Evolutionary conservation across 306 rosid genomes (phyloP).

Genomic region (Ziziphus jujuba): DNA sequence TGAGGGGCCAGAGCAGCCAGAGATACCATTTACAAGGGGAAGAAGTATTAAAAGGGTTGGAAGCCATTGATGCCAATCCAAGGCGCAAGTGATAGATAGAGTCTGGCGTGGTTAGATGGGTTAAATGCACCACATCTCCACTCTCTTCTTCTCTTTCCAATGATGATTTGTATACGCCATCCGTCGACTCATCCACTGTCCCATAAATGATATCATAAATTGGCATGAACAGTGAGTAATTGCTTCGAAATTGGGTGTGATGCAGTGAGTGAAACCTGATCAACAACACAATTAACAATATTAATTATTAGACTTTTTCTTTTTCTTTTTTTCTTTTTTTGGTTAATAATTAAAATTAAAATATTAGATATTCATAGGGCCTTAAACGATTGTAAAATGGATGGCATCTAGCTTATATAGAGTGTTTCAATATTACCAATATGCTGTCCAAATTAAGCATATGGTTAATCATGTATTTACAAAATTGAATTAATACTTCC

Average conservation of each 20-base stretch:
- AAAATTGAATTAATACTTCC: too few relatives aligned
- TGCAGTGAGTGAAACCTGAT: slow-evolving; percentile 66
- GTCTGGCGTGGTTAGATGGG: slow-evolving; percentile 56
- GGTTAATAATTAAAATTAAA: neutral
- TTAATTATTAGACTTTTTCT: too few relatives aligned
- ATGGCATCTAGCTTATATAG: too few relatives aligned
- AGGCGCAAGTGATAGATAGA: slow-evolving; percentile 52
- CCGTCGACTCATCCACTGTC: slow-evolving; percentile 48
- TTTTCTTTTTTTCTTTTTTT: neutral
- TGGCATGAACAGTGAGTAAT: slow-evolving; percentile 65
- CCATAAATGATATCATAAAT: slow-evolving; percentile 59
- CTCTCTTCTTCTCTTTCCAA: slow-evolving; percentile 38
- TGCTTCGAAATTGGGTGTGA: slow-evolving; percentile 69
- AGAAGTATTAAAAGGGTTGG: slow-evolving; percentile 41
- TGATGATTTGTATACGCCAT: slow-evolving; percentile 33
- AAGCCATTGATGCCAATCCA: slow-evolving; percentile 56
- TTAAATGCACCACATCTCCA: slow-evolving; percentile 51
- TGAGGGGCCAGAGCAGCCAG: slow-evolving; percentile 62
- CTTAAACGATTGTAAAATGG: too few relatives aligned
- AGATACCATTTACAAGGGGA: slow-evolving; percentile 55
- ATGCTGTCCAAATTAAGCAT: too few relatives aligned
- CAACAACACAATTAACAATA: too few relatives aligned
- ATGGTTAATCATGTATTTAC: too few relatives aligned
- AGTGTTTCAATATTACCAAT: too few relatives aligned
- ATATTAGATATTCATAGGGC: too few relatives aligned